Evolutionary conservation across 2,329 filamentous ascomycete species (phyloP).

Genomic region (Ophiocordyceps australis): DNA sequence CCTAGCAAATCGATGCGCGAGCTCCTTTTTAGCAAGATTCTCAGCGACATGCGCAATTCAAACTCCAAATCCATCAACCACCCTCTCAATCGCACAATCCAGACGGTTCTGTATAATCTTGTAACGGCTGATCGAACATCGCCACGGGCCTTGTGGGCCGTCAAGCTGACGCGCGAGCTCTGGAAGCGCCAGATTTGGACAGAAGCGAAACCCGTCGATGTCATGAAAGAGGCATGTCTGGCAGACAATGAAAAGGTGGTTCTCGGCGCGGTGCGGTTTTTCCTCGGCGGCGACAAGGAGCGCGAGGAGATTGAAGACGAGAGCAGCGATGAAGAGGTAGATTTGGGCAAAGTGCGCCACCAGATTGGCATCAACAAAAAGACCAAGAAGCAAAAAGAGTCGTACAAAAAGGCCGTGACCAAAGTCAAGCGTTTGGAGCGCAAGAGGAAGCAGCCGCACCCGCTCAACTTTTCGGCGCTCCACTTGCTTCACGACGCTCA

Average conservation of each 20-base stretch:
- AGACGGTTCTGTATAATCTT: slow-evolving; percentile 84
- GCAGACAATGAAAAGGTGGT: slow-evolving; percentile 89
- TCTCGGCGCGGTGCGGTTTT: slow-evolving; percentile 76
- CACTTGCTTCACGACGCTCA: slow-evolving; percentile 91
- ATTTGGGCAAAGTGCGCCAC: slow-evolving; percentile 69
- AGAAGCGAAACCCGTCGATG: slow-evolving; percentile 84
- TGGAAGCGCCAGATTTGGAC: slow-evolving; percentile 97
- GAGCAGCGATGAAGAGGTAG: slow-evolving; percentile 61
- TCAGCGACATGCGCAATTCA: slow-evolving; percentile 74
- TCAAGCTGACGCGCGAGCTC: slow-evolving; percentile 85
- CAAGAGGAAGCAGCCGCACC: slow-evolving; percentile 75
- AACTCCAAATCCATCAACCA: slow-evolving; percentile 85
- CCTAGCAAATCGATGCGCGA: slow-evolving; percentile 77
- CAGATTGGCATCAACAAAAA: slow-evolving; percentile 92
- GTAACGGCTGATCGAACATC: slow-evolving; percentile 73
- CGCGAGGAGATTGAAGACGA: slow-evolving; percentile 85
- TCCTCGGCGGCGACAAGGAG: slow-evolving; percentile 90
- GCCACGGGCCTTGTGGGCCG: slow-evolving; percentile 81
- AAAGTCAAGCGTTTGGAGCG: slow-evolving; percentile 68
- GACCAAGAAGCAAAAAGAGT: slow-evolving; percentile 68
- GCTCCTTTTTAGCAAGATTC: slow-evolving; percentile 73
- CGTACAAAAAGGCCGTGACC: slow-evolving; percentile 64
- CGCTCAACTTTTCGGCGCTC: slow-evolving; percentile 88
- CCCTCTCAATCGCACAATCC: slow-evolving; percentile 79
- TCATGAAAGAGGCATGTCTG: slow-evolving; percentile 88